These are phyloP conservation scores for Tolypocladium guangdongense DNA, from an alignment of 2,329 filamentous ascomycete species.

Conservation along the genomic window DNA sequence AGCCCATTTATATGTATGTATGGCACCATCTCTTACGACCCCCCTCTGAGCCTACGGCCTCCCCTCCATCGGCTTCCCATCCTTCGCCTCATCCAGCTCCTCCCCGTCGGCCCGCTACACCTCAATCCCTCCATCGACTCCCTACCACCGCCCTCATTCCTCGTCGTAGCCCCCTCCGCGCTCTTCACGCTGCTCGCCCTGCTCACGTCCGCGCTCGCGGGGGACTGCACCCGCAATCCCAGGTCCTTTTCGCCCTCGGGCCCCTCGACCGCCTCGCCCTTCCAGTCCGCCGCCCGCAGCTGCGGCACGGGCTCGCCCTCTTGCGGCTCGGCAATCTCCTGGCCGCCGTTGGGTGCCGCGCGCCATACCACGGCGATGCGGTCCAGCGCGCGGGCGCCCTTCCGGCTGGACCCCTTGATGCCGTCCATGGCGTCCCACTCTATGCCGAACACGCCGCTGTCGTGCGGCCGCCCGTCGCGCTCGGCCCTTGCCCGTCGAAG, in stretches of 20 bases:
- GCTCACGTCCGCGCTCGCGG: constrained; percentile 56
- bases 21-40: too few species aligned
- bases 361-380: constrained; percentile 79
- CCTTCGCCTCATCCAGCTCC: constrained; percentile 9
- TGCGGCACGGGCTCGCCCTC: constrained; percentile 61
- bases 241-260: constrained; percentile 45
- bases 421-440: constrained; percentile 71
- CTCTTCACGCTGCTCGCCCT: constrained; percentile 51
- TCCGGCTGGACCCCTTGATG: constrained; percentile 78
- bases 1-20: too few species aligned
- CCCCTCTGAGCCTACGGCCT: neutral
- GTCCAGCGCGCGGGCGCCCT: constrained; percentile 75
- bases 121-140: constrained; percentile 21
- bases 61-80: neutral
- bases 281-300: constrained; percentile 63
- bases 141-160: constrained; percentile 4
- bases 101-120: constrained; percentile 25
- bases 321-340: constrained; percentile 47
- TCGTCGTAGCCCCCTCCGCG: constrained; percentile 4
- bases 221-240: constrained; percentile 54
- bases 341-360: constrained; percentile 17
- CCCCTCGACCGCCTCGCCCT: constrained; percentile 42
- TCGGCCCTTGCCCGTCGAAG: constrained; percentile 76
- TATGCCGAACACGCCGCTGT: constrained; percentile 52
- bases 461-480: constrained; percentile 50